These are phyloP conservation scores for Coemansia sp. DNA, from an alignment of 192 early-diverging fungal species.

Conservation along the genomic window DNA sequence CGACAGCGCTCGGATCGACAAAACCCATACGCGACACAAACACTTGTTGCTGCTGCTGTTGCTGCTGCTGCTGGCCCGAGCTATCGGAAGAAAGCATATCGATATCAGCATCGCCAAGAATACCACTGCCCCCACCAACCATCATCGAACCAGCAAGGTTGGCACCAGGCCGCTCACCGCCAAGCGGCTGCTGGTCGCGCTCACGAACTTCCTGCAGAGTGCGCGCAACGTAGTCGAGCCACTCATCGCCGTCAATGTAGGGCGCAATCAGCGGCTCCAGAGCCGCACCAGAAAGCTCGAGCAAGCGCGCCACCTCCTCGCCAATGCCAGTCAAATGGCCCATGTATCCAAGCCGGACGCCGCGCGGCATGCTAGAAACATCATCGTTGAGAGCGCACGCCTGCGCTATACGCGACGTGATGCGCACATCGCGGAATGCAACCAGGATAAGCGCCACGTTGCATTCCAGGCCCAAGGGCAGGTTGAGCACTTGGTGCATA, in stretches of 20 bases:
- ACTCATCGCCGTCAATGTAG: slow-evolving; percentile 53
- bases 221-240: slow-evolving; percentile 52
- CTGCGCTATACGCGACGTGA: slow-evolving; percentile 82
- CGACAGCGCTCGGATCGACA: slow-evolving; percentile 30
- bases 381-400: slow-evolving; percentile 86
- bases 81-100: slow-evolving; percentile 21
- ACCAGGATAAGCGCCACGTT: slow-evolving; percentile 64
- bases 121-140: slow-evolving; percentile 12
- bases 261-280: slow-evolving; percentile 51
- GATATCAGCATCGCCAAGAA: slow-evolving; percentile 13
- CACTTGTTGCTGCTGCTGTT: slow-evolving; percentile 14
- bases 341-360: slow-evolving; percentile 95
- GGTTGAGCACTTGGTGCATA: slow-evolving; percentile 96
- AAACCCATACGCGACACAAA: slow-evolving; percentile 57
- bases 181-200: slow-evolving; percentile 54
- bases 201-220: slow-evolving; percentile 46
- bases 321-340: slow-evolving; percentile 97
- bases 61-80: slow-evolving; percentile 14
- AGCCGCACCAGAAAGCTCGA: slow-evolving; percentile 67
- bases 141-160: not conserved
- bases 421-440: slow-evolving; percentile 82
- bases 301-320: slow-evolving; percentile 89
- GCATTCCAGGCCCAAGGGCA: slow-evolving; percentile 71
- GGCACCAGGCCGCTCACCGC: slow-evolving; percentile 48
- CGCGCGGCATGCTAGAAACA: slow-evolving; percentile 79